Evolutionary conservation across 73 alveolate species (phyloP).

Genomic region (Halteria grandinella): DNA sequence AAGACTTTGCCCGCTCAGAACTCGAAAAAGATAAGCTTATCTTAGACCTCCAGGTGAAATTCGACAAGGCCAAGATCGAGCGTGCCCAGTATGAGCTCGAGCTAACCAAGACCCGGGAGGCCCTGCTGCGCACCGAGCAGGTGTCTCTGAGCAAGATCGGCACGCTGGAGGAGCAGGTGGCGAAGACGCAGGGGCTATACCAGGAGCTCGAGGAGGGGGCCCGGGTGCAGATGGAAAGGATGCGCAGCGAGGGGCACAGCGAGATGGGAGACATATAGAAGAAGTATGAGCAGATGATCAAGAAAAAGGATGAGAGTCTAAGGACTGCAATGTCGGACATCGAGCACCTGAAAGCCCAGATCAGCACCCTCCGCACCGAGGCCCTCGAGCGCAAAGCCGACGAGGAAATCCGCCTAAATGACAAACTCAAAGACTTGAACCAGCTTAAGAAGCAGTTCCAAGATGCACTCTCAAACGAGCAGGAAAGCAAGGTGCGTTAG

Average conservation of each 20-base stretch:
- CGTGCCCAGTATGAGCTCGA: slow-evolving; percentile 43
- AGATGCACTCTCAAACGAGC: slow-evolving; percentile 19
- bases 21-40: slow-evolving; percentile 30
- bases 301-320: not conserved
- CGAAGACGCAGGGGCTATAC: slow-evolving; percentile 26
- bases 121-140: slow-evolving; percentile 1
- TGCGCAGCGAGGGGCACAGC: slow-evolving; percentile 34
- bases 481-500: slow-evolving; percentile 18
- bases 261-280: slow-evolving; percentile 3
- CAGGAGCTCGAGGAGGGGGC: slow-evolving; percentile 53
- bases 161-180: slow-evolving; percentile 53
- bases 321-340: not conserved
- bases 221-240: slow-evolving; percentile 12
- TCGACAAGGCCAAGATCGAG: slow-evolving; percentile 37
- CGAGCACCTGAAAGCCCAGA: not conserved
- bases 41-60: slow-evolving; percentile 34
- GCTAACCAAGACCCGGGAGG: slow-evolving; percentile 35
- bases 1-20: slow-evolving; percentile 55
- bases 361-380: not conserved
- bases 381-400: slow-evolving; percentile 7
- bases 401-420: slow-evolving; percentile 30
- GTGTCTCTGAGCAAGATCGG: slow-evolving; percentile 19
- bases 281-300: slow-evolving; percentile 1
- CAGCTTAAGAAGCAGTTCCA: slow-evolving; percentile 16
- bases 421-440: slow-evolving; percentile 14